These are phyloP conservation scores for Cyamopsis tetragonoloba DNA, from an alignment of 306 rosid genomes.

Conservation along the genomic window DNA sequence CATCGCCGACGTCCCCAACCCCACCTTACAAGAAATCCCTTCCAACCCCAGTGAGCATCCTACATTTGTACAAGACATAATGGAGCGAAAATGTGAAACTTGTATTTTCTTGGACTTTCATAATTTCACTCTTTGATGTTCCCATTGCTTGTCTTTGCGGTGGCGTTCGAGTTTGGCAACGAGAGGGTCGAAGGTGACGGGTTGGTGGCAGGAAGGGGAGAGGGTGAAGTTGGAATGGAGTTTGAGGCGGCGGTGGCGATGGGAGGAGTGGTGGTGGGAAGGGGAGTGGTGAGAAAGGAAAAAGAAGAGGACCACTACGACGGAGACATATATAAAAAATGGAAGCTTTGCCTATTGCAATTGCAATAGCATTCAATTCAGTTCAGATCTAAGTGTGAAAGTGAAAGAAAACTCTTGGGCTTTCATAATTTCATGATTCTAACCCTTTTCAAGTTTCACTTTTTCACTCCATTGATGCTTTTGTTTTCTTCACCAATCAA, in stretches of 20 bases:
- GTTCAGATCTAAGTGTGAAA: background rate
- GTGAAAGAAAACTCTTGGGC: too few relatives aligned
- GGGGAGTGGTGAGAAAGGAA: conserved; percentile 70
- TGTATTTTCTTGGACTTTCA: too few relatives aligned
- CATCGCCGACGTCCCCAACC: too few relatives aligned
- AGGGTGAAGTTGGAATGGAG: conserved; percentile 80
- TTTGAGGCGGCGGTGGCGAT: conserved; percentile 83
- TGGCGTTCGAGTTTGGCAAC: conserved; percentile 86
- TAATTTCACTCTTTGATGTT: too few relatives aligned
- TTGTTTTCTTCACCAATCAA: too few relatives aligned
- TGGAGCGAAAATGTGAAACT: too few relatives aligned
- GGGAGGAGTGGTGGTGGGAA: conserved; percentile 27
- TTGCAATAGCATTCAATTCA: too few relatives aligned
- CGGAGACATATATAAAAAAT: conserved; percentile 48
- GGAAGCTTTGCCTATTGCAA: conserved; percentile 60
- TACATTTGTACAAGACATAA: too few relatives aligned
- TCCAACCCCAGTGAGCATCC: too few relatives aligned
- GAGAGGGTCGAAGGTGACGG: conserved; percentile 78
- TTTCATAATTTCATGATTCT: background rate
- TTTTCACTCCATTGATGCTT: too few relatives aligned
- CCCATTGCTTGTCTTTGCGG: conserved; percentile 89
- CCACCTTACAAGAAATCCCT: too few relatives aligned
- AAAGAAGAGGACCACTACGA: conserved; percentile 44
- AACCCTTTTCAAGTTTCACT: too few relatives aligned
- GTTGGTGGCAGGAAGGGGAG: conserved; percentile 33